Base-by-base conservation (phyloP, 306 rosid genomes). In the Canavalia gladiata region DNA sequence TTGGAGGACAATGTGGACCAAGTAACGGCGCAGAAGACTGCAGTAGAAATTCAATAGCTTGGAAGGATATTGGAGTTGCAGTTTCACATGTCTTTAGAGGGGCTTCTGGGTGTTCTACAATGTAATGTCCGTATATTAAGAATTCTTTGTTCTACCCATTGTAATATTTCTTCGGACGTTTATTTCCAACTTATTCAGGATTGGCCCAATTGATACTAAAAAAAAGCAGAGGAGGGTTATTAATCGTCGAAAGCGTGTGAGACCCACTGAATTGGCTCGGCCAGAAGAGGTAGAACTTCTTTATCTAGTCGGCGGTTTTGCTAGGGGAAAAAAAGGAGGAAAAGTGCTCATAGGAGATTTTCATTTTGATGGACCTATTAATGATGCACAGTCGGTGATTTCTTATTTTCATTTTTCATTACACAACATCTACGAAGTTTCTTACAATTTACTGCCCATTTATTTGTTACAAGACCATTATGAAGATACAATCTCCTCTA, bases 31-130 rank as follows among this genome's bases (percentile, higher is more conserved):
- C 60, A 66, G 39, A 76, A 67, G 72, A 73, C 69, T 54, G 71
- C 72, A 25, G 75, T 58, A 72, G 72, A 65, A 84, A 54, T 77
- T 81, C 84, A 39, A 28, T 84, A 81, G 82, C 66, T 68, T 87
- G 90, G 90, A 84, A 81, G 65, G 85, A 84, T 46, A 47, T 87
- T 78, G 90, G 90, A 74, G 41, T 82, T 64, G 82, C 80, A 56
- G 85, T 65, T 4, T 87, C 86, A 37, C 50, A 75, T 75, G 41
- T 63, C 79, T 84, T 87, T 31, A 28, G 60, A 75, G 60, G 33
- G 13, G 77, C 41, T 56, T 41, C 78, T 42, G 86, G 88, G 30
- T 87, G 86, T 54, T 78, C 54, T 78, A 87, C 88, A 70, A 82
- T 87, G 88, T 84, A 78, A 78, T 78, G 46, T 64, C 72, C 54